phyloP scores from a whole-genome alignment of 805 yeast genomes.

The Kregervanrija fluxuum region DNA sequence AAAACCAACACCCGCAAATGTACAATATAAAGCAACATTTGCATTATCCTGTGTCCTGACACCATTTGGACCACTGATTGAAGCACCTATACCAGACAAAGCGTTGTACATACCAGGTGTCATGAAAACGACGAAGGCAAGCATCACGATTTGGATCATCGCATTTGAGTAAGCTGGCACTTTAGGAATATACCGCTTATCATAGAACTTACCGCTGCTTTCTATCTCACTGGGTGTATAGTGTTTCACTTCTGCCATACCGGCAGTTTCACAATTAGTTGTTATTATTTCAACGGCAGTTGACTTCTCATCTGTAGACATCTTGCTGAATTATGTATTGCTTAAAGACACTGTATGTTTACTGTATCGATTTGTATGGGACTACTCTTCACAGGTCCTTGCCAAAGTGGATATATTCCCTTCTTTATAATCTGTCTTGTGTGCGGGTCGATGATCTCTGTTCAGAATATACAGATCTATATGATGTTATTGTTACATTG shows the following conservation, averaged over 20 bases:
- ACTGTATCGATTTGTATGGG: no score
- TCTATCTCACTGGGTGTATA: conserved; percentile 5
- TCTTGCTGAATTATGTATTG: no score
- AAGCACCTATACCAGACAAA: conserved; percentile 39
- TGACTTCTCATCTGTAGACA: no score
- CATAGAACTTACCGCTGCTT: conserved; percentile 3
- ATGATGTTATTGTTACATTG: no score
- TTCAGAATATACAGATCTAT: no score
- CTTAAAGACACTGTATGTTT: no score
- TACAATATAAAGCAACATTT: conserved; percentile 44
- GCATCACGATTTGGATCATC: conserved; percentile 36
- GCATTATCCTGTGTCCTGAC: conserved; percentile 31
- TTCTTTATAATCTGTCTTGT: no score
- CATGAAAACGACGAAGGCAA: conserved; percentile 40
- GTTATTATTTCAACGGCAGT: neutral
- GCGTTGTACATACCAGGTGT: conserved; percentile 49
- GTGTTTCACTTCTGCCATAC: neutral
- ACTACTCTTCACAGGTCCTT: no score
- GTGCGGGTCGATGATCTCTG: no score
- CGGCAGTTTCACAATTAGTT: neutral
- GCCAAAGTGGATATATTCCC: no score
- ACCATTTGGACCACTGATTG: conserved; percentile 23
- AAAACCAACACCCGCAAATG: conserved; percentile 52
- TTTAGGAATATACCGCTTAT: conserved; percentile 2
- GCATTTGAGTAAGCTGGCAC: conserved; percentile 35